phyloP scores from a whole-genome alignment of 2,329 filamentous ascomycete genomes.

The Fusarium sp. region DNA sequence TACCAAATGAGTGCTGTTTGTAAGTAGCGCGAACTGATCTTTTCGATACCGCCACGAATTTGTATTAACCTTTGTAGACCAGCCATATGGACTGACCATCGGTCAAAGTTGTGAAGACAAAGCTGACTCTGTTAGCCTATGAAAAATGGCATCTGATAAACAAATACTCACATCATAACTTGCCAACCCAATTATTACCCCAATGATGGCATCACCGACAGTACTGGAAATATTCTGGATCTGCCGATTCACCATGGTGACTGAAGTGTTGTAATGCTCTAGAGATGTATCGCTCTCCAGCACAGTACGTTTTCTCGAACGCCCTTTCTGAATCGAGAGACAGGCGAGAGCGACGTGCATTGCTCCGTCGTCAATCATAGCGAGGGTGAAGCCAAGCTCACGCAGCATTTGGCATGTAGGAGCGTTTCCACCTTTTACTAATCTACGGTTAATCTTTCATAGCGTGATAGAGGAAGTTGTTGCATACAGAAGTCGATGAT shows the following conservation, averaged over 20 bases:
- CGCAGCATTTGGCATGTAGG: constrained; percentile 12
- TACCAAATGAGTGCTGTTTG: constrained; percentile 1
- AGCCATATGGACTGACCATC: constrained; percentile 6
- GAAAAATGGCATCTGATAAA: neutral
- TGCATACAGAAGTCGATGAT: neutral
- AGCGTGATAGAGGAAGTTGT: neutral
- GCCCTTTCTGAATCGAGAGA: neutral
- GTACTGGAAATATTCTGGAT: neutral
- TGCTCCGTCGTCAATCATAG: constrained; percentile 26
- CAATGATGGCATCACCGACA: neutral
- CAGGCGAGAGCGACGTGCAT: constrained; percentile 18
- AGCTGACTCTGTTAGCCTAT: neutral
- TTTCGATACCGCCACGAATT: constrained; percentile 1
- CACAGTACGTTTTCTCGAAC: neutral
- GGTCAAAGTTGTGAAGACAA: neutral
- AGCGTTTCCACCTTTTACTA: neutral
- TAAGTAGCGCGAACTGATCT: constrained; percentile 3
- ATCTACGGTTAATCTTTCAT: neutral
- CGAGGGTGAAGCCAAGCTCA: constrained; percentile 17
- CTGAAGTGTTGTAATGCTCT: constrained; percentile 4
- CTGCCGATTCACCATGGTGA: neutral
- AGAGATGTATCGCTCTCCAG: neutral
- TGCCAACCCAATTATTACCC: neutral
- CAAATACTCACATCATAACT: neutral
- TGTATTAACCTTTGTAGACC: neutral